Evolutionary conservation across 495 filamentous ascomycete genomes (phyloP).

Genomic region (Friedmanniomyces simplex): DNA sequence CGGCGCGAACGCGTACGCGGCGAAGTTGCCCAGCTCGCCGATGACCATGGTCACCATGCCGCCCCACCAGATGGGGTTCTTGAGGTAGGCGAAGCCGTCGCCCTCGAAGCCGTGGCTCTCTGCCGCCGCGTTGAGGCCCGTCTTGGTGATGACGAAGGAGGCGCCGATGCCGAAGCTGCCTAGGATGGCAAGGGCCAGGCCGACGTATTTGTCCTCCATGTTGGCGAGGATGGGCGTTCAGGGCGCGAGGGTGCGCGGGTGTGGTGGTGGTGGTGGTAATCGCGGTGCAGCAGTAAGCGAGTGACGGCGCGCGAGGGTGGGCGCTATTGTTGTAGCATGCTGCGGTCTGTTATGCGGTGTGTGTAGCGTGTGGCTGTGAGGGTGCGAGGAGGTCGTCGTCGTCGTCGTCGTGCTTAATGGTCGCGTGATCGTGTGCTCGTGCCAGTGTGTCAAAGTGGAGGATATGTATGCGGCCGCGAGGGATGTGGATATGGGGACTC

Average conservation of each 20-base stretch:
- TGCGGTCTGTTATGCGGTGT: not conserved
- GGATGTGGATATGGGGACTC: not conserved
- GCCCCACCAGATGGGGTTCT: constrained; percentile 89
- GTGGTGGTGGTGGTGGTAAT: not conserved
- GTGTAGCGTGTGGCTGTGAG: not conserved
- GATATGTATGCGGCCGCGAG: not conserved
- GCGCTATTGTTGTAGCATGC: not conserved
- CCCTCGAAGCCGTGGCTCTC: constrained; percentile 92
- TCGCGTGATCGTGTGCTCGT: not conserved
- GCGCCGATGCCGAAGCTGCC: constrained; percentile 84
- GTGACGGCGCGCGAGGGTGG: not conserved
- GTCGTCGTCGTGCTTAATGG: not conserved
- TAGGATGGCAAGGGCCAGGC: constrained; percentile 75
- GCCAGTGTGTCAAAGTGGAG: no score
- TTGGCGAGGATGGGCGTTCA: constrained; percentile 3
- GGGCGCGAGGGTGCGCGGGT: not conserved
- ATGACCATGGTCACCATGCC: constrained; percentile 74
- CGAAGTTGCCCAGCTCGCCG: constrained; percentile 92
- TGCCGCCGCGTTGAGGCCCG: constrained; percentile 85
- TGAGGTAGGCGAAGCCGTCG: constrained; percentile 88
- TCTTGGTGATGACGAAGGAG: constrained; percentile 24
- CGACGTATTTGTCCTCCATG: constrained; percentile 63
- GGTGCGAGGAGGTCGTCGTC: not conserved
- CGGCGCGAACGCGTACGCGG: constrained; percentile 94
- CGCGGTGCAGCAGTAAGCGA: no score